A percentile compares a stretch with the other conserved stretches of the same genome.
phyloP scores from a whole-genome alignment of 345 rosid species.

The Citrus inodora region DNA sequence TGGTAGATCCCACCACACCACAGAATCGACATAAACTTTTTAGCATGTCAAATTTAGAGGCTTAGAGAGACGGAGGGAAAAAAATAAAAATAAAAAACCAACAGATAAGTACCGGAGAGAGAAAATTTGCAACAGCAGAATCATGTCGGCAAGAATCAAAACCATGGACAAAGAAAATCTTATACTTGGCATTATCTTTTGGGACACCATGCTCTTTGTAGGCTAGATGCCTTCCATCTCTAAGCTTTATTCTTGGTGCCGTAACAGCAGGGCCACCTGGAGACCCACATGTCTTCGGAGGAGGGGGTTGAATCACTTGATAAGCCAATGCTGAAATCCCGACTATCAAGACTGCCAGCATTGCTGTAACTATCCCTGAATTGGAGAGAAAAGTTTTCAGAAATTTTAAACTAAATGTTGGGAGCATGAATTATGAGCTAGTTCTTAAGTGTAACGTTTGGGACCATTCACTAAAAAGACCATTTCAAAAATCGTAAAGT shows the following conservation, averaged over 20 bases:
- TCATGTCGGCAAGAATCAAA: constrained; percentile 47
- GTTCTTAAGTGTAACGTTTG: background rate
- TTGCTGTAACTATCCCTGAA: constrained; percentile 38
- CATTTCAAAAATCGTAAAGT: background rate
- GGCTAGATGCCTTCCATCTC: constrained; percentile 66
- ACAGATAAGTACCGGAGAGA: constrained; percentile 36
- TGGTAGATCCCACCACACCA: constrained; percentile 22
- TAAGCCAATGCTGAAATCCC: constrained; percentile 44
- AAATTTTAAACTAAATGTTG: background rate
- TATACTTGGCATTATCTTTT: constrained; percentile 40
- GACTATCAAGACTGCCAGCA: constrained; percentile 29
- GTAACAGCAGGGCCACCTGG: constrained; percentile 46
- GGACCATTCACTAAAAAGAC: background rate
- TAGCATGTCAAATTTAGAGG: background rate
- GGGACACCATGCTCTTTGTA: constrained; percentile 57
- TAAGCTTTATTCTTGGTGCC: constrained; percentile 50
- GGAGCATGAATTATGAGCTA: background rate
- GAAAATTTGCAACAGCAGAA: constrained; percentile 24
- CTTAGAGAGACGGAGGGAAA: background rate
- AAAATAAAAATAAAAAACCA: constrained; percentile 4
- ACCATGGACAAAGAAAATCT: constrained; percentile 46
- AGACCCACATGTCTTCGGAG: constrained; percentile 44
- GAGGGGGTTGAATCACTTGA: constrained; percentile 48
- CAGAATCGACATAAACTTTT: background rate
- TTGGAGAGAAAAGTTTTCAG: background rate